Conservation (phyloP, 1,284 basidiomycete genomes). For the Caloboletus inedulis region DNA sequence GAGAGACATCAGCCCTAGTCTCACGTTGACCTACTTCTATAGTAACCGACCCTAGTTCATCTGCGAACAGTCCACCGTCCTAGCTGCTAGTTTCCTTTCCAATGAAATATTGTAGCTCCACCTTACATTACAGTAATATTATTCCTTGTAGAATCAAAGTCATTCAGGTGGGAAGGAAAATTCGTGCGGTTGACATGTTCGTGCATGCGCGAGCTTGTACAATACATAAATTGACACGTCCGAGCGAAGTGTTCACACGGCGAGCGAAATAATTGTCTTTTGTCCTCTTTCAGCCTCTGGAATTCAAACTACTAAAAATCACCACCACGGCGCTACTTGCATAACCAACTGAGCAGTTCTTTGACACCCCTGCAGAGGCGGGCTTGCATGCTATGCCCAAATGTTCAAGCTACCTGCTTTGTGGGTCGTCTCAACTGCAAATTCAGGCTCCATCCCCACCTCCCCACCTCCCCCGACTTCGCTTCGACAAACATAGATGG, state of each 20-base stretch:
- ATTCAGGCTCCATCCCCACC: neutral
- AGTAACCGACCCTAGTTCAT: no score
- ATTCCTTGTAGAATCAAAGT: neutral
- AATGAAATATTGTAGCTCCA: neutral
- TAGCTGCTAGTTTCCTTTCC: neutral
- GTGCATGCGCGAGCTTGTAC: neutral
- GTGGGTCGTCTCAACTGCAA: neutral
- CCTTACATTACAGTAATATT: neutral
- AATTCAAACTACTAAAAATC: neutral
- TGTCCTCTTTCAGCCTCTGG: neutral
- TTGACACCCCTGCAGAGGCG: no score
- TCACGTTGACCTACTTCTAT: neutral
- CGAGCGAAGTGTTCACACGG: neutral
- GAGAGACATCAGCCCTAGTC: neutral
- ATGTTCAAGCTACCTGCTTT: no score
- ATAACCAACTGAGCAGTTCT: no score
- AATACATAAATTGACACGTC: neutral
- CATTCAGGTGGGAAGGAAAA: neutral
- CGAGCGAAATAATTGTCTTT: no score
- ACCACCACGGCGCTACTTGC: neutral
- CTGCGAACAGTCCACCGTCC: neutral
- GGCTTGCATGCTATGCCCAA: no score
- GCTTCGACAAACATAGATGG: neutral
- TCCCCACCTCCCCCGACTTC: no score
- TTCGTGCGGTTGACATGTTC: neutral